Evolutionary conservation across 1,284 basidiomycete species (phyloP), one percentile per base, ranked within the genome.

Genomic region (Fomitopsis betulina): DNA sequence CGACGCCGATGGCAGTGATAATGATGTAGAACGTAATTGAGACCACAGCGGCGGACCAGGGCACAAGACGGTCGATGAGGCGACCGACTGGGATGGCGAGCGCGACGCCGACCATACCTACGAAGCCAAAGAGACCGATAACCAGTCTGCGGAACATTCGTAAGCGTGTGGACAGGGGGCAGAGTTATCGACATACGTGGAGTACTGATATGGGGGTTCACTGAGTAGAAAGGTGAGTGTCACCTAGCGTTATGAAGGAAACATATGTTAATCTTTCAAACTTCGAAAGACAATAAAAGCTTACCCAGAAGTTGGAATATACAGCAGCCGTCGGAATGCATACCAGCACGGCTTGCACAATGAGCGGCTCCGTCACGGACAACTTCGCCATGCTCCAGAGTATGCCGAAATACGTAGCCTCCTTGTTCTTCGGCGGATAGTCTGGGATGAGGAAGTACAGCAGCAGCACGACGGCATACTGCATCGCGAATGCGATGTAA

Each of bases 91-190:
- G 70, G 0, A 83, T 82, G 0, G 79, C 79, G 23, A 75, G 68
- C 21, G 74, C 63, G 12, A 83, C 79, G 32, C 74, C 75, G 19
- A 79, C 63, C 43, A 81, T 71, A 7, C 84, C 84, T 3, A 84
- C 69, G 2, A 84, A 72, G 10, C 82, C 83, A 63, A 85, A 83
- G 2, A 85, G 70, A 12, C 83, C 82, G 54, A 82, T 84, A 13
- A 75, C 68, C 25, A 83, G 67, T 1, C 76, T 79, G 27, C 23
- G 10, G 21, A 17, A 30, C 30, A 38, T 15, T 50, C n/a, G 39
- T 30, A 6, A 35, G 12, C 23, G n/a, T n/a, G 27, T 0, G 8
- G 8, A 23, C 4, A 56, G 35, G 2, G 4, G 9, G 33, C 2
- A 19, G 13, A 25, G n/a, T n/a, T 2, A 30, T 15, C 10, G 0